A percentile compares a stretch with the other conserved stretches of the same genome.
Conservation (phyloP, 805 yeast species). For the Candida ascalaphidarum region DNA sequence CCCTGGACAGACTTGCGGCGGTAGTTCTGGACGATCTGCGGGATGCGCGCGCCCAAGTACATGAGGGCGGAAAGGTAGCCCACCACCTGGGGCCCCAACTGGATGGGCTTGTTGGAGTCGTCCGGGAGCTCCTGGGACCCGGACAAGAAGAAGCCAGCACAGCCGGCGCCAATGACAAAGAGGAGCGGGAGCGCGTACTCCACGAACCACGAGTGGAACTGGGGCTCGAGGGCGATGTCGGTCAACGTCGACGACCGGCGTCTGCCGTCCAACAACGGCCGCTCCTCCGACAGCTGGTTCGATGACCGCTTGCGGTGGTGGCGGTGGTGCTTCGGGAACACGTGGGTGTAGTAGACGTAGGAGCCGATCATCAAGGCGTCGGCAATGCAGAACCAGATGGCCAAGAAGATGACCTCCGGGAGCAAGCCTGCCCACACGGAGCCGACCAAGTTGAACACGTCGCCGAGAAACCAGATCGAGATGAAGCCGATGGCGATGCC, state of each 20-base stretch:
- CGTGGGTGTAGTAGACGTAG: conserved; percentile 46
- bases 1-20: conserved; percentile 76
- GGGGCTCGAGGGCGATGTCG: conserved; percentile 39
- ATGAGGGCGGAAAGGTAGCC: conserved; percentile 65
- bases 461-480: conserved; percentile 66
- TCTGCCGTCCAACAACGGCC: conserved; percentile 31
- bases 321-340: conserved; percentile 32
- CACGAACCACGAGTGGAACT: conserved; percentile 36
- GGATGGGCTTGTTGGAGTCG: conserved; percentile 18
- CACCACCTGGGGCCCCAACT: conserved; percentile 52
- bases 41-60: conserved; percentile 52
- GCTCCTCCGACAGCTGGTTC: conserved; percentile 7
- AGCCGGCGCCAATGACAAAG: conserved; percentile 57
- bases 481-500: conserved; percentile 68
- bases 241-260: conserved; percentile 47
- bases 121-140: conserved; percentile 11
- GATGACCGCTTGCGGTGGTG: conserved; percentile 5
- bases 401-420: conserved; percentile 62
- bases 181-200: conserved; percentile 50
- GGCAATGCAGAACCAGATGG: conserved; percentile 70
- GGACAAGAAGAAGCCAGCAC: conserved; percentile 48
- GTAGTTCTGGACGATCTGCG: conserved; percentile 80
- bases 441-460: conserved; percentile 58
- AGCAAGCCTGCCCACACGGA: conserved; percentile 62
- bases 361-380: conserved; percentile 52